phyloP scores from a whole-genome alignment of 306 rosid genomes.

The Corylus heterophylla region DNA sequence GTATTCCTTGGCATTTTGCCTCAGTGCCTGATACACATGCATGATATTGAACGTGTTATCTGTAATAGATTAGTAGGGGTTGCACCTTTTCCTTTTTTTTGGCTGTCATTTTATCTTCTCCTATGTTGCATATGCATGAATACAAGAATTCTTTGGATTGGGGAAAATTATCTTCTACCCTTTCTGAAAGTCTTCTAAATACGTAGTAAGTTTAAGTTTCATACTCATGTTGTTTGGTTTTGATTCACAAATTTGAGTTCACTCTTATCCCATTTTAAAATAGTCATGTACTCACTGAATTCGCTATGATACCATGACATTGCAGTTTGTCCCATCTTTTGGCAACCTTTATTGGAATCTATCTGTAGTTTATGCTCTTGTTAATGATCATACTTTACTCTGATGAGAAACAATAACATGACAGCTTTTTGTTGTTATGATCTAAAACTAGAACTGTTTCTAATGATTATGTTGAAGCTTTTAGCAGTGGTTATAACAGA shows the following conservation, averaged over 20 bases:
- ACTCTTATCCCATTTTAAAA: background rate
- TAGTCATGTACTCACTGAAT: background rate
- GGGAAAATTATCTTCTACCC: no score
- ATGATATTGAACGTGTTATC: no score
- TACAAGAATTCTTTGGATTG: no score
- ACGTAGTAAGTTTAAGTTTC: no score
- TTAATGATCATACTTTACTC: background rate
- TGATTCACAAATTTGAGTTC: background rate
- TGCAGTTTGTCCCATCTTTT: background rate
- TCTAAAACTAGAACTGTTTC: background rate
- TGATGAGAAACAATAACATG: background rate
- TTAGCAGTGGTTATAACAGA: background rate
- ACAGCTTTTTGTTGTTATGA: background rate
- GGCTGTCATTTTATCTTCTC: background rate
- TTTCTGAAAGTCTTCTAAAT: no score
- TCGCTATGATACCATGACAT: background rate
- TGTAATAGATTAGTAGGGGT: no score
- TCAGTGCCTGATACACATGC: background rate
- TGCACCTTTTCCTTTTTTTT: background rate
- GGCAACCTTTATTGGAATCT: background rate
- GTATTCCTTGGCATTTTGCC: background rate
- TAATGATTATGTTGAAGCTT: background rate
- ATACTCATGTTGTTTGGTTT: background rate
- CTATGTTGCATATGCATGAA: background rate
- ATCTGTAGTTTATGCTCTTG: background rate